Evolutionary conservation across 345 rosid species (phyloP), one percentile per base, ranked within the genome.

Genomic region (Populus nigra): DNA sequence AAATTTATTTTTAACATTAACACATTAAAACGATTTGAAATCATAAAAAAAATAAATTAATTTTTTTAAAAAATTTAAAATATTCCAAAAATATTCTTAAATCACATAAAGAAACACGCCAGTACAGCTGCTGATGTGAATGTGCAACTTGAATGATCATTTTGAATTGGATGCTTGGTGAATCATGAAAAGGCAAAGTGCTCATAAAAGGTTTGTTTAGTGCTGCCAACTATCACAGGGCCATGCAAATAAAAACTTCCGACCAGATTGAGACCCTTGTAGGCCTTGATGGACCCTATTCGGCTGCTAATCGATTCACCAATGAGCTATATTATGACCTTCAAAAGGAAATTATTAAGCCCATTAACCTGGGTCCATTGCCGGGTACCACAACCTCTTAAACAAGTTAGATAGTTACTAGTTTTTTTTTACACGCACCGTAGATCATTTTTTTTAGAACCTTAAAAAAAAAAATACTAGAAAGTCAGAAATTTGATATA

Each of bases 251-350:
- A 25, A 18, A 20, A 7, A 23, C 6, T 22, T 31, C 41, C 39
- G 35, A 55, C 67, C 4, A 17, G 10, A 10, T 18, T 13, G 12
- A 61, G 13, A 25, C 71, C 41, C 8, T 8, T 66, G 70, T 10
- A 45, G 77, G 47, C n/a, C 73, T 20, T 35, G 1, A 29, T 62
- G 80, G 63, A 45, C 70, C 79, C 57, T 1, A 38, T 29, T 76
- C 4, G 1, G 4, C 53, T 15, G 25, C n/a, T 1, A 43, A 74
- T 74, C 61, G 47, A 27, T 31, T 0, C 74, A 23, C 33, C 20
- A 49, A 45, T 71, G 75, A 75, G 65, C 80, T 65, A 3, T 13
- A 47, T 31, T 18, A 31, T 63, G 49, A 77, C 59, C 23, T 18
- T n/a, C 23, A 35, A 4, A 13, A 5, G 1, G 43, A 7, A 29